Conservation (phyloP, 192 early-diverging fungal genomes). For the Backusella mclennaniae region DNA sequence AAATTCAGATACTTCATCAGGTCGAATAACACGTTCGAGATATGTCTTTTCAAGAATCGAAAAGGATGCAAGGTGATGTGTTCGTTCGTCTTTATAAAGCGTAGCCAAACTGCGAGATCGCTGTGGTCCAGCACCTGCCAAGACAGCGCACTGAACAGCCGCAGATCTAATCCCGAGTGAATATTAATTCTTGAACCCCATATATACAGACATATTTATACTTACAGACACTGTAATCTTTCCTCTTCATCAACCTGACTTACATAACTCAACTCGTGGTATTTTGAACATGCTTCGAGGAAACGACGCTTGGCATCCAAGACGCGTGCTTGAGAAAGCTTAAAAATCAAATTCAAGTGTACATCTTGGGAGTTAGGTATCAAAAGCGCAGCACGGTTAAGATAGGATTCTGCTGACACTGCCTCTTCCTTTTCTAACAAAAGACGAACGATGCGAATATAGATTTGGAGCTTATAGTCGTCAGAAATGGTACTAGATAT, state of each 20-base stretch:
- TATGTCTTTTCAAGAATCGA: conserved; percentile 95
- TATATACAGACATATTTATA: background rate
- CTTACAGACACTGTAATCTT: conserved; percentile 54
- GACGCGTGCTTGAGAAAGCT: conserved; percentile 78
- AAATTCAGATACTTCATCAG: conserved; percentile 80
- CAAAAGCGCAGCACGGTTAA: conserved; percentile 80
- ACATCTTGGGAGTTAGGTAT: conserved; percentile 54
- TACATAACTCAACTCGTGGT: conserved; percentile 82
- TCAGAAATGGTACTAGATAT: conserved; percentile 50
- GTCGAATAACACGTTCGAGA: conserved; percentile 80
- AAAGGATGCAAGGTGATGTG: conserved; percentile 70
- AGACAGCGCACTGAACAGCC: conserved; percentile 87
- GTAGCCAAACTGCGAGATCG: conserved; percentile 84
- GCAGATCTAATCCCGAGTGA: conserved; percentile 46
- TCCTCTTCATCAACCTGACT: conserved; percentile 59
- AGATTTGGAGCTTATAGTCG: conserved; percentile 74
- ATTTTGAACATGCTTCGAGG: conserved; percentile 80
- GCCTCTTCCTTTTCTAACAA: conserved; percentile 85
- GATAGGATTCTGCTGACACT: conserved; percentile 74
- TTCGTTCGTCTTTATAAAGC: conserved; percentile 90
- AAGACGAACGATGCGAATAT: conserved; percentile 83
- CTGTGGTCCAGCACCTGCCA: conserved; percentile 90
- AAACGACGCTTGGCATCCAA: conserved; percentile 85
- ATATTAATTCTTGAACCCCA: background rate
- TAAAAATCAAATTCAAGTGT: conserved; percentile 63